These are phyloP conservation scores for Drosera capensis DNA, from an alignment of 148 eudicot species.

Conservation along the genomic window DNA sequence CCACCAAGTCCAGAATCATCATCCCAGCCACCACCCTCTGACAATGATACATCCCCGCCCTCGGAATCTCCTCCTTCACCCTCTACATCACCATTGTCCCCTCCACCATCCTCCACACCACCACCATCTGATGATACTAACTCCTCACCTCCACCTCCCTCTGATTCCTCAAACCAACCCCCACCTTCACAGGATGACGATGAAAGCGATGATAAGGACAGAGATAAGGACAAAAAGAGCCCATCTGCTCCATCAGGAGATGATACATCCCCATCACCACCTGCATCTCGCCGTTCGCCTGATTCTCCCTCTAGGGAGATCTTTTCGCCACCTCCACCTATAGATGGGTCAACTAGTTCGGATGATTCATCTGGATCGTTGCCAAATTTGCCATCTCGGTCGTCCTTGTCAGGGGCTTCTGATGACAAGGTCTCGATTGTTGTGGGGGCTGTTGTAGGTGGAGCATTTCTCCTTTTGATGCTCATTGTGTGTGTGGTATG, in stretches of 20 bases:
- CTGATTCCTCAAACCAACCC: neutral
- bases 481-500: neutral
- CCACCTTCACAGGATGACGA: neutral
- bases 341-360: neutral
- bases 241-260: neutral
- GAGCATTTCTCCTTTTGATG: neutral
- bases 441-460: neutral
- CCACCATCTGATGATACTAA: neutral
- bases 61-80: slow-evolving; percentile 2
- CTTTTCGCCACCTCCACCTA: neutral
- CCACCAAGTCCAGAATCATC: neutral
- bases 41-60: slow-evolving; percentile 4
- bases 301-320: neutral
- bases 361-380: neutral
- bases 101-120: neutral
- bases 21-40: neutral
- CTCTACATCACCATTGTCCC: slow-evolving; percentile 5
- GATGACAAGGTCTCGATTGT: neutral
- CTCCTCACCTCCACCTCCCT: slow-evolving; percentile 2
- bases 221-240: neutral
- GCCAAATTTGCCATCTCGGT: too few species aligned
- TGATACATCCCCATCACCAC: neutral
- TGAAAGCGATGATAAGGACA: too few species aligned
- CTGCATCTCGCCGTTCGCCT: neutral
- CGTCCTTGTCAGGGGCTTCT: neutral